Evolutionary conservation across 495 filamentous ascomycete genomes (phyloP), one percentile per base, ranked within the genome.

Genomic region (Hypoxylon lienhwacheense): DNA sequence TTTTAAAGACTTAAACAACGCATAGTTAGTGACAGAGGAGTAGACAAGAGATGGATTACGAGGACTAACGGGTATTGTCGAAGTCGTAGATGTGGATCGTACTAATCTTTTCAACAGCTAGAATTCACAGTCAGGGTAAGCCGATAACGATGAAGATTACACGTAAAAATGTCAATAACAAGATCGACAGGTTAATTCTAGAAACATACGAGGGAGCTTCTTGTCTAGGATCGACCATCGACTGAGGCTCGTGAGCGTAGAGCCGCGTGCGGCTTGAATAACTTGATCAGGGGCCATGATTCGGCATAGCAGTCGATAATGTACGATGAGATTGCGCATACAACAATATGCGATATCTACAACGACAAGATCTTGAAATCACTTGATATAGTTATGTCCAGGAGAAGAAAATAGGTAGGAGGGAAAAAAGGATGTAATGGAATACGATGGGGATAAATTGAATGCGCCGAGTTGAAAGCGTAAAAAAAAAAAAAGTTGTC

Each of bases 11-110:
- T 95, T 57, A 33, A 1, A 7, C 20, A 8, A 20, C 20, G 48
- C 15, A 62, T 37, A 31, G 8, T 42, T 53, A 56, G 24, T 11
- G 12, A 25, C 17, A 4, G 20, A 32, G 21, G 2, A 17, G 11
- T 8, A 6, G 19, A 4, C 21, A 41, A 4, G 22, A 8, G 15
- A 24, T n/a, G 28, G 11, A 31, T 14, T 15, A 35, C 26, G 19
- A n/a, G 26, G 26, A 61, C 82, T 70, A 77, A 95, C 90, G 75
- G 29, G 93, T 99, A 64, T 99, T 97, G 66, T 99, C 93, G 67
- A 99, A 99, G 72, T 99, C 93, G 75, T 97, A 99, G 50, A 99
- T 80, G 67, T 99, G 93, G 43, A 99, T 83, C 5, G 81, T 67
- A 65, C 82, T 88, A 64, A 97, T 86, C 60, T 80, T 76, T 14